phyloP scores from a whole-genome alignment of 495 filamentous ascomycete species.

The Entonaema liquescens region DNA sequence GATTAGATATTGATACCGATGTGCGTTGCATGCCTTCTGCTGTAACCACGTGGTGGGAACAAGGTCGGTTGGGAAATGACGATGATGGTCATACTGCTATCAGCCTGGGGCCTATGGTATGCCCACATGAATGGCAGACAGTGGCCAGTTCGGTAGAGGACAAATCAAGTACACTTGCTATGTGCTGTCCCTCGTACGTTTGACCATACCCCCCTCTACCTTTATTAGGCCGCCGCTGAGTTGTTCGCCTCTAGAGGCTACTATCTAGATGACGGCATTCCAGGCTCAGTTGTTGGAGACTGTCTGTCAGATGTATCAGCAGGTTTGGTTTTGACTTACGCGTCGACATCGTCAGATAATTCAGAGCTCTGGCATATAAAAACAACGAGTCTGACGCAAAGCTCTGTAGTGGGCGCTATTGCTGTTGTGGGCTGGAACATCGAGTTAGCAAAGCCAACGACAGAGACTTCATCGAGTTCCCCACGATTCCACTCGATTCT shows the following conservation, averaged over 20 bases:
- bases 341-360: conserved; percentile 11
- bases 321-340: conserved; percentile 27
- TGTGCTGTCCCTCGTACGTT: conserved; percentile 40
- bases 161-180: conserved; percentile 26
- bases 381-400: neutral
- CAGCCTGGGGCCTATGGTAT: conserved; percentile 28
- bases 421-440: conserved; percentile 35
- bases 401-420: conserved; percentile 30
- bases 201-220: neutral
- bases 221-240: conserved; percentile 1
- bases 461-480: neutral
- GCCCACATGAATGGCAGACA: conserved; percentile 27
- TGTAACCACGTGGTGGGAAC: conserved; percentile 37
- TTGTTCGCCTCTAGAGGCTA: no score
- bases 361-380: no score
- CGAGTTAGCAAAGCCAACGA: conserved; percentile 5
- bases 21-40: conserved; percentile 29
- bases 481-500: no score
- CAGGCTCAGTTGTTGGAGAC: conserved; percentile 29
- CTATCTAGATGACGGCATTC: neutral
- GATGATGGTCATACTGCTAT: conserved; percentile 28
- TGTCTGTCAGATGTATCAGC: conserved; percentile 27
- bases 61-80: conserved; percentile 23
- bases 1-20: conserved; percentile 29
- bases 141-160: conserved; percentile 17